Conservation (phyloP, 2,329 filamentous ascomycete species). For the Fusarium fujikuroi region DNA sequence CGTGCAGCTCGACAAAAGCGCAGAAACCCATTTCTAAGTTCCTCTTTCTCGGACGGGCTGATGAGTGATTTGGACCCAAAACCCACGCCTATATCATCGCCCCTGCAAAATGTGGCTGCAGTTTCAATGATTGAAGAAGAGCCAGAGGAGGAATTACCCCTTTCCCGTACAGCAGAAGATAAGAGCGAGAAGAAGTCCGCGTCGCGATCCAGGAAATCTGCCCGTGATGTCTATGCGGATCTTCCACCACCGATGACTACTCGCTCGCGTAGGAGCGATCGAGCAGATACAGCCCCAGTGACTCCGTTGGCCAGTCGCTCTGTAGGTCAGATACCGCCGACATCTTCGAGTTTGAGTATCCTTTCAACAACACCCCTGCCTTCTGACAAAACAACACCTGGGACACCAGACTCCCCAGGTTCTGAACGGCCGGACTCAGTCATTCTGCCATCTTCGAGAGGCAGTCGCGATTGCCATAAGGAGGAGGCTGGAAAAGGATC, state of each 20-base stretch:
- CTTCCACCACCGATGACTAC: constrained; percentile 42
- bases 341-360: constrained; percentile 55
- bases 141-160: not conserved
- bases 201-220: constrained; percentile 21
- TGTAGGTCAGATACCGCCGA: constrained; percentile 11
- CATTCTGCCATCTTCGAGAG: constrained; percentile 40
- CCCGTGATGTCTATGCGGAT: constrained; percentile 23
- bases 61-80: constrained; percentile 21
- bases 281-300: constrained; percentile 26
- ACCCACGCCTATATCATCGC: constrained; percentile 23
- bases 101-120: constrained; percentile 3
- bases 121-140: constrained; percentile 25
- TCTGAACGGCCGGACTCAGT: constrained; percentile 39
- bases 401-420: constrained; percentile 47
- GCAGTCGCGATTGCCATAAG: constrained; percentile 30
- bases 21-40: constrained; percentile 45
- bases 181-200: not conserved
- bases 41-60: constrained; percentile 44
- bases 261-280: constrained; percentile 38
- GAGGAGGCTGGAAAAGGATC: constrained; percentile 24
- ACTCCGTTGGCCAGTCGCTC: constrained; percentile 39
- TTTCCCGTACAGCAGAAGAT: not conserved
- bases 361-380: constrained; percentile 53
- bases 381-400: constrained; percentile 52
- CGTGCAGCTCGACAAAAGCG: constrained; percentile 30